Evolutionary conservation across 169 alveolate species (phyloP).

Genomic region (Eimeria falciformis): DNA sequence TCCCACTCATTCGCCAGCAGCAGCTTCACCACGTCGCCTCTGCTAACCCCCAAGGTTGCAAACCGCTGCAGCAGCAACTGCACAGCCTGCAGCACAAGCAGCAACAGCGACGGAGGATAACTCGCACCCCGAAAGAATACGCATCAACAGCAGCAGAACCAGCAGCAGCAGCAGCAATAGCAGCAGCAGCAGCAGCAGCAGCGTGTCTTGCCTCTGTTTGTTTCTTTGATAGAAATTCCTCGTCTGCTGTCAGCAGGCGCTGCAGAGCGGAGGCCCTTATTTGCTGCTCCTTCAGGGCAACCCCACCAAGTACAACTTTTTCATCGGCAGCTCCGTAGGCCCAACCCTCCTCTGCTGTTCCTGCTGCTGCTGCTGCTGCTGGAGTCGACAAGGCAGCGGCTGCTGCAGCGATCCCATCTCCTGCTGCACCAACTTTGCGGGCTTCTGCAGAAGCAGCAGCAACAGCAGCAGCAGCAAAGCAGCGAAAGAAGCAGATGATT

Average conservation of each 20-base stretch:
- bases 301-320: background rate
- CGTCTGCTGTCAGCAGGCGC: background rate
- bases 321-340: background rate
- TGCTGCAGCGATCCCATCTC: constrained; percentile 9
- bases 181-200: constrained; percentile 32
- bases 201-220: constrained; percentile 6
- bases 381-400: background rate
- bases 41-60: constrained; percentile 8
- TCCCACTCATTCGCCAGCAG: background rate
- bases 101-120: background rate
- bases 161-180: constrained; percentile 47
- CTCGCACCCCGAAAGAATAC: background rate
- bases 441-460: background rate
- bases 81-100: constrained; percentile 11
- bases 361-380: constrained; percentile 6
- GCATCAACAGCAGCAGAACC: background rate
- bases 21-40: background rate
- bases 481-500: background rate
- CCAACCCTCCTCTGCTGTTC: background rate
- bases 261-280: background rate
- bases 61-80: constrained; percentile 31
- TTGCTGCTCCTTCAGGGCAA: constrained; percentile 22
- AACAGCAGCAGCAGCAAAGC: background rate
- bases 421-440: background rate
- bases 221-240: background rate